phyloP scores from a whole-genome alignment of 2,329 filamentous ascomycete species.

The Ophiocordyceps camponoti-leonardi region DNA sequence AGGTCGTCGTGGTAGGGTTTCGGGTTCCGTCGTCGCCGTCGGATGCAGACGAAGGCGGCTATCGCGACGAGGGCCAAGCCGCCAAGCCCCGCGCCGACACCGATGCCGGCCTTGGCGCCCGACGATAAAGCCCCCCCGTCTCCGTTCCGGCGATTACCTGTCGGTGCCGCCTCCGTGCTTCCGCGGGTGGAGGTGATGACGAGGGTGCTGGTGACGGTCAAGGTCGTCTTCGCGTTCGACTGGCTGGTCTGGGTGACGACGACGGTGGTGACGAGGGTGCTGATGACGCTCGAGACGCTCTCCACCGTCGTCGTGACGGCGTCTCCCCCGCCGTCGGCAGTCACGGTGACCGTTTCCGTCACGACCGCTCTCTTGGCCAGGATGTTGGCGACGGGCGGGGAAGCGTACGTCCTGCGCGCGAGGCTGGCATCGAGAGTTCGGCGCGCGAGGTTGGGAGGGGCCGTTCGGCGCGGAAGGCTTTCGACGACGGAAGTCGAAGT shows the following conservation, averaged over 20 bases:
- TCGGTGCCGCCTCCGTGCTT: conserved; percentile 11
- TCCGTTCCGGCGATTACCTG: conserved; percentile 6
- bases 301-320: conserved; percentile 10
- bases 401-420: conserved; percentile 4
- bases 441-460: conserved; percentile 7
- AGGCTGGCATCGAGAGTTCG: conserved; percentile 7
- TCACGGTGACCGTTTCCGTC: conserved; percentile 15
- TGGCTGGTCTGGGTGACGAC: conserved; percentile 17
- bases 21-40: conserved; percentile 13
- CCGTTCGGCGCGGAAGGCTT: conserved; percentile 5
- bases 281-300: conserved; percentile 12
- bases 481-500: conserved; percentile 17
- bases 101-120: conserved; percentile 26
- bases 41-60: conserved; percentile 11
- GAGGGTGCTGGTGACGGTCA: conserved; percentile 19
- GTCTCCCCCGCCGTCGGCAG: conserved; percentile 6
- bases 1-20: conserved; percentile 21
- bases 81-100: conserved; percentile 19
- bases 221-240: conserved; percentile 18
- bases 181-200: conserved; percentile 15
- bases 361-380: conserved; percentile 18
- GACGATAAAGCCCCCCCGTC: conserved; percentile 18
- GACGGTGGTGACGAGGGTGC: conserved; percentile 13
- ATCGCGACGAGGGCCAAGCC: conserved; percentile 15
- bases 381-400: conserved; percentile 2